Conservation (phyloP, 164 flowering plant species). For the Dillenia suffruticosa region DNA sequence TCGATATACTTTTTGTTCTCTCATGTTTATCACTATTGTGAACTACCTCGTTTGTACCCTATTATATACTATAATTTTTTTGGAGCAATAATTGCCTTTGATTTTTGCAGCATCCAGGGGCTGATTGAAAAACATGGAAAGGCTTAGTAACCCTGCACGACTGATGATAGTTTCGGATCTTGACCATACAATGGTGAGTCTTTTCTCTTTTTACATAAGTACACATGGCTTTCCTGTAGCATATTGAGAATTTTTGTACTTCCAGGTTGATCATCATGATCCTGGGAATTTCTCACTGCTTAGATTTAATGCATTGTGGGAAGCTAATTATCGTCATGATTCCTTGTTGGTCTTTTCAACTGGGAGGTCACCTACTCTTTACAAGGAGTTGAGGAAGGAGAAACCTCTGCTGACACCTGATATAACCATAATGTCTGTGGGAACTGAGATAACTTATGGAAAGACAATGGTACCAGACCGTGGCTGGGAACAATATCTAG, state of each 20-base stretch:
- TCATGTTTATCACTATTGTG: no score
- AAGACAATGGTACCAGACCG: slow-evolving; percentile 80
- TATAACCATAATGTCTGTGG: slow-evolving; percentile 94
- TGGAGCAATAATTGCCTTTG: no score
- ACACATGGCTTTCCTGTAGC: not conserved
- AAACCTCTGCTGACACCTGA: slow-evolving; percentile 96
- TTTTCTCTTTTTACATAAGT: not conserved
- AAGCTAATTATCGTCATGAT: slow-evolving; percentile 71
- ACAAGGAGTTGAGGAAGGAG: slow-evolving; percentile 90
- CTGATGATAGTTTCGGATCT: slow-evolving; percentile 98
- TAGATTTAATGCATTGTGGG: slow-evolving; percentile 95
- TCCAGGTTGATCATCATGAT: slow-evolving; percentile 98
- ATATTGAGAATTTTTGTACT: slow-evolving; percentile 1
- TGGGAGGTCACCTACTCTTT: slow-evolving; percentile 85
- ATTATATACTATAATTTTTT: no score
- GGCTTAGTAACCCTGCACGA: slow-evolving; percentile 54
- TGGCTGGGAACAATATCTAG: slow-evolving; percentile 74
- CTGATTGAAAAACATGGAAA: slow-evolving; percentile 44
- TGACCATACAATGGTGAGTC: slow-evolving; percentile 90
- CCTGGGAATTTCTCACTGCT: slow-evolving; percentile 73
- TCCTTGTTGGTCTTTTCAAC: slow-evolving; percentile 93
- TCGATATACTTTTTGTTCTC: no score
- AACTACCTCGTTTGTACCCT: no score
- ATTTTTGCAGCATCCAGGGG: slow-evolving; percentile 9
- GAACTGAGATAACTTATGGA: slow-evolving; percentile 97